Percentiles rank a stretch among this genome's conserved stretches.
Evolutionary conservation across 257 asterid genomes (phyloP).

Genomic region (Petunia secreta): DNA sequence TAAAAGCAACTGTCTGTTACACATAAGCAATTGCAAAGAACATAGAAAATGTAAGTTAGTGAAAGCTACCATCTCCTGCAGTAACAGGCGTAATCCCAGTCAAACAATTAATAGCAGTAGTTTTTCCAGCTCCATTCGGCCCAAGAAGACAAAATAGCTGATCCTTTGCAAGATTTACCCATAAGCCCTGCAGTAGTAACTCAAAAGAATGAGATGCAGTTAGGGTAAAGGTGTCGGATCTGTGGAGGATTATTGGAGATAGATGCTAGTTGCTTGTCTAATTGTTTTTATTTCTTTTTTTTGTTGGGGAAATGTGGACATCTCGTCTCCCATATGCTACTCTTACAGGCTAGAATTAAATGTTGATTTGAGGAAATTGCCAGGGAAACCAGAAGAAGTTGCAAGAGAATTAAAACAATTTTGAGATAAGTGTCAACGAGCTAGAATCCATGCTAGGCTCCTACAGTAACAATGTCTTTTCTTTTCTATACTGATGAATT

Average conservation of each 20-base stretch:
- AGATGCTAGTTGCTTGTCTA: slow-evolving; percentile 5
- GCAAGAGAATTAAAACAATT: background rate
- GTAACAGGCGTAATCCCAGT: slow-evolving; percentile 93
- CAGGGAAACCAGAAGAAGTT: slow-evolving; percentile 14
- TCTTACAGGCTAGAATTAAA: background rate
- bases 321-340: slow-evolving; percentile 11
- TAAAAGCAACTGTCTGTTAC: slow-evolving; percentile 27
- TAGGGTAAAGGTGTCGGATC: background rate
- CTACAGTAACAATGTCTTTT: background rate
- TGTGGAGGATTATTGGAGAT: background rate
- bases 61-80: slow-evolving; percentile 79
- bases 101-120: slow-evolving; percentile 87
- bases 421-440: background rate
- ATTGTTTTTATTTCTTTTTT: background rate
- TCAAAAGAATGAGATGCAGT: slow-evolving; percentile 18
- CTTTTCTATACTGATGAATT: background rate
- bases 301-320: background rate
- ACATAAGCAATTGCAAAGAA: slow-evolving; percentile 13
- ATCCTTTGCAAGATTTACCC: slow-evolving; percentile 90
- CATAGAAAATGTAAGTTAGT: background rate
- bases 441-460: slow-evolving; percentile 1
- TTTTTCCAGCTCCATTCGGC: slow-evolving; percentile 98
- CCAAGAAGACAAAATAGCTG: slow-evolving; percentile 98
- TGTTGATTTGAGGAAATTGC: slow-evolving; percentile 13
- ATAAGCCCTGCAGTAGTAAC: slow-evolving; percentile 68